Base-by-base conservation (phyloP, 192 early-diverging fungal species). In the Coemansia sp. region DNA sequence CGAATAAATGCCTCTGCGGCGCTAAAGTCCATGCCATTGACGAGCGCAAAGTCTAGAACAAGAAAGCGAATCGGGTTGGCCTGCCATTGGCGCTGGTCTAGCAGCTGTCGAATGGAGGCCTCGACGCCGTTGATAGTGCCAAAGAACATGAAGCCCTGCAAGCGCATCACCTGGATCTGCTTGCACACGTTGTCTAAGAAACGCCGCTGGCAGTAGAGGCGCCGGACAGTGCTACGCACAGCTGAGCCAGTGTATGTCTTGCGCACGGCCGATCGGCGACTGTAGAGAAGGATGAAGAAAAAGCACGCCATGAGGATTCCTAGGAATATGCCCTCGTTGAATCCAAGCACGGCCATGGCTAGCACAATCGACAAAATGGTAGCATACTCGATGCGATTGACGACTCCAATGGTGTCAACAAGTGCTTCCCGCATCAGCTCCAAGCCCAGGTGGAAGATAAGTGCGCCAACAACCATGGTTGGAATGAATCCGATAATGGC, bases 131-230 rank as follows among this genome's bases (percentile, higher is more conserved):
- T 91, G 67, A 96, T 93, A 1, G 96, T 96, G 46, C 96, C 97
- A 85, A 98, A 99, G 70, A 99, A 99, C 87, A 99, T 87, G 68
- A 97, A 97, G 21, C 96, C 92, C 76, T 99, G 95, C 57, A 98
- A 74, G 68, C 91, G 91, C 75, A 98, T 87, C 8, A 93, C 89
- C 64, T 92, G 90, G 62, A 97, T 96, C 70, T 95, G 94, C 11
- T 83, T 86, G 37, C 92, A 93, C 10, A 95, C 92, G 42, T 90
- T 82, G 62, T 91, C 89, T 66, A 99, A 74, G 66, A 94, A 96
- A 28, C 87, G 86, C 66, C 96, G 93, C 78, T 97, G 93, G 33
- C 94, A 84, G 69, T 94, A 94, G 11, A 94, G 84, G 30, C 97
- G 85, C 28, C 95, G 89, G 19, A 98, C 95, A 2, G 91, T 97